phyloP scores from a whole-genome alignment of 345 rosid genomes.

The Corymbia maculata region DNA sequence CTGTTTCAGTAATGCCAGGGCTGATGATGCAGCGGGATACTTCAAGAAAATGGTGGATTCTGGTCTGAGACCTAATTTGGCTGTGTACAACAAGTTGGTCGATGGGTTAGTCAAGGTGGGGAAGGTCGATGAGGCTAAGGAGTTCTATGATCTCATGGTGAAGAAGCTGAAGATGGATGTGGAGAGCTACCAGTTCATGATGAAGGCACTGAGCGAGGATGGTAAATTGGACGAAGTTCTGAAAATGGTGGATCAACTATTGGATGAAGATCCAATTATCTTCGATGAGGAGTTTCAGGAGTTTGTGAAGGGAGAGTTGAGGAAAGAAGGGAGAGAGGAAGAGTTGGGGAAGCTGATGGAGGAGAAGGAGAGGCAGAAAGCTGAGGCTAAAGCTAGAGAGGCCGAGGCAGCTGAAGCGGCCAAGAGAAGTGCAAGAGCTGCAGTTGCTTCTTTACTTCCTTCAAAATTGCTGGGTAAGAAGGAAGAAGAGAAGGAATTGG shows the following conservation, averaged over 20 bases:
- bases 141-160: conserved; percentile 69
- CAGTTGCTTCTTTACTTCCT: conserved; percentile 38
- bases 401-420: conserved; percentile 64
- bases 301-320: conserved; percentile 55
- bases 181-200: conserved; percentile 67
- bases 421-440: conserved; percentile 49
- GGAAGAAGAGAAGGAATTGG: conserved; percentile 15
- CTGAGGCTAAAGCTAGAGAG: conserved; percentile 84
- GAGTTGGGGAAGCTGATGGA: conserved; percentile 72
- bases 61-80: conserved; percentile 65
- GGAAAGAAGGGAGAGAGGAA: conserved; percentile 69
- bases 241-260: conserved; percentile 56
- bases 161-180: conserved; percentile 82
- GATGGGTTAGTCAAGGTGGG: conserved; percentile 51
- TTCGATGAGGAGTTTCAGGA: conserved; percentile 67
- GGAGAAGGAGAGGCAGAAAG: conserved; percentile 75
- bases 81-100: conserved; percentile 61
- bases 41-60: conserved; percentile 63
- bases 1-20: conserved; percentile 46
- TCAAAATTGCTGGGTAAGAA: conserved; percentile 41
- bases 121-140: conserved; percentile 70
- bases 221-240: conserved; percentile 68
- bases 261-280: conserved; percentile 58
- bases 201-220: conserved; percentile 51
- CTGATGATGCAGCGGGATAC: conserved; percentile 77